Percentiles rank a stretch among this genome's conserved stretches.
Evolutionary conservation across 202 grass and related monocot species (phyloP).

Genomic region (Eragrostis tef): DNA sequence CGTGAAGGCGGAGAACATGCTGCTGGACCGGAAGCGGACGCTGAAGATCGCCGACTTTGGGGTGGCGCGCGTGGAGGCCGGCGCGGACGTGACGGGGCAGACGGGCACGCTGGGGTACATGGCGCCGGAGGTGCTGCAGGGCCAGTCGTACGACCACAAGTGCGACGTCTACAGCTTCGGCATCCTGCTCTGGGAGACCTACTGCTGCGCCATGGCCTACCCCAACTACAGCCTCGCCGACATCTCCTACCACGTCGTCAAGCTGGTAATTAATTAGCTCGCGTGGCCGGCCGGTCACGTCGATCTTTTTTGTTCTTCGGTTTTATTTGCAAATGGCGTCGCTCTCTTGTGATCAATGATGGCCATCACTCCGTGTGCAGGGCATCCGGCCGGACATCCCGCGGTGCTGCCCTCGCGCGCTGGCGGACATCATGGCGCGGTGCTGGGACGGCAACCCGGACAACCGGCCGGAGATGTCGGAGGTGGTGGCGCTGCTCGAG

Average conservation of each 20-base stretch:
- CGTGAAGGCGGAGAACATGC: constrained; percentile 95
- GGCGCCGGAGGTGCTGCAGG: constrained; percentile 90
- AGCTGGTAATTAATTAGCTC: too few relatives aligned
- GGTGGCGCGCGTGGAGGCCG: constrained; percentile 83
- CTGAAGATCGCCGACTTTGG: constrained; percentile 97
- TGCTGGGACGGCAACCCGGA: constrained; percentile 84
- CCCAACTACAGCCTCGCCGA: constrained; percentile 68
- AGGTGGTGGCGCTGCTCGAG: constrained; percentile 79
- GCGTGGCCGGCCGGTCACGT: too few relatives aligned
- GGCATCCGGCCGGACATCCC: constrained; percentile 80
- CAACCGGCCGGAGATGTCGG: constrained; percentile 78
- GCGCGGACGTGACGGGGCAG: constrained; percentile 72
- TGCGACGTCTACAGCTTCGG: constrained; percentile 96
- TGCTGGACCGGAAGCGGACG: constrained; percentile 62
- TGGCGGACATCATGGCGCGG: constrained; percentile 69
- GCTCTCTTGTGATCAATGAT: neutral
- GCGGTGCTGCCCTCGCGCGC: constrained; percentile 59
- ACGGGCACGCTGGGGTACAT: constrained; percentile 87
- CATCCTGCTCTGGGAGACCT: constrained; percentile 88
- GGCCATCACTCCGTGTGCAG: too few relatives aligned
- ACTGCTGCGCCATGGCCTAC: constrained; percentile 92
- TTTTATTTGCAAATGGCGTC: neutral
- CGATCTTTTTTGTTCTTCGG: neutral
- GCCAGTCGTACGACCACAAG: constrained; percentile 76
- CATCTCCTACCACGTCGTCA: constrained; percentile 75